Evolutionary conservation across 129 eudicot species (phyloP), one percentile per base, ranked within the genome.

Genomic region (Ambrosia artemisiifolia): DNA sequence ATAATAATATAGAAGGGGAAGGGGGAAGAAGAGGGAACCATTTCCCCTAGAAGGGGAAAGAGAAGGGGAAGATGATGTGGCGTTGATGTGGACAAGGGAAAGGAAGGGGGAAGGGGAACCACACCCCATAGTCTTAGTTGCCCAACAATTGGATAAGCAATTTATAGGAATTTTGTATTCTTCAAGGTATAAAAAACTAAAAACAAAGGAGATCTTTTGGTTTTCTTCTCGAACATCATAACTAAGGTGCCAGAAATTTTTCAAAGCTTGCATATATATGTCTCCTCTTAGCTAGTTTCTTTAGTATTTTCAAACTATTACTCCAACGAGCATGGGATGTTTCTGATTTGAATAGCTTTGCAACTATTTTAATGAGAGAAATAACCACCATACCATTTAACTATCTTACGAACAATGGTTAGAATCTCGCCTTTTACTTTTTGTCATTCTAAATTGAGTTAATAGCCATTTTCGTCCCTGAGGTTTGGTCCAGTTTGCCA

Each of bases 191-290:
- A 66, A 66, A 19, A 13, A 2, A 12, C 11, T 18, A 48, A 66
- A 66, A 14, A 44, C n/a, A 66, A 66, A 66, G 55, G 55, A 66
- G 12, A 11, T 38, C 11, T 66, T 66, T 43, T 66, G 71, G 11
- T 66, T 66, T 2, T 66, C 36, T 14, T 43, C 36, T 14, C 43
- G 38, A 18, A 4, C 36, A 18, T 4, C 30, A 42, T 42, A 65
- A 5, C 70, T 43, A 14, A 43, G 11, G 10, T 20, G 17, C 55
- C 19, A 43, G 48, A n/a, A 65, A 18, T 20, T 65, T 20, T 43
- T 55, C 18, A 65, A 1, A 11, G 55, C 38, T 65, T 66, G 14
- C 36, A 18, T 19, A 44, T 11, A 24, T 12, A 20, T 44, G 56
- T 66, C 56, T 24, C 42, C 24, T 24, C 12, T 5, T 6, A 20